Evolutionary conservation across 2,329 filamentous ascomycete species (phyloP), one percentile per base, ranked within the genome.

Genomic region (Diaporthe eres): DNA sequence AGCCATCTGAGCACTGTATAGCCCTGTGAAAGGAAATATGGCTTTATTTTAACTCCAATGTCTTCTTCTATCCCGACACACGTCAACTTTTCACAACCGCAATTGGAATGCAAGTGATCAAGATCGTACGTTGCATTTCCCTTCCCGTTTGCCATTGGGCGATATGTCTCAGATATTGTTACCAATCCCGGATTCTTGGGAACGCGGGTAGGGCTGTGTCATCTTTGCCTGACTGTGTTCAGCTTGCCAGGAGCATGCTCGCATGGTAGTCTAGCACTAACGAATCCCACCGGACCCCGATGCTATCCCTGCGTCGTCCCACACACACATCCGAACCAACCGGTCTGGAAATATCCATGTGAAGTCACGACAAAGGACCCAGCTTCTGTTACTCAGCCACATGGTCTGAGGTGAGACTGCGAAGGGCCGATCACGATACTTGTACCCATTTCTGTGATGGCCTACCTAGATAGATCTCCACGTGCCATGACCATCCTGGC

Each of bases 381-480:
- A 28, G 19, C 61, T 49, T 28, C 42, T 65, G 17, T 9, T 65
- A 7, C 28, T 65, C 61, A 65, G 51, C 68, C 51, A 44, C 37
- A 47, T 47, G 51, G 37, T 71, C 68, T 72, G 53, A 72, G 70
- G 70, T 72, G 42, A 72, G 70, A 72, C 13, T 8, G 9, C 17
- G 25, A 19, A 49, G 61, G 42, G 25, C 42, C 61, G 61, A 47
- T 34, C 42, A 49, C 49, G 42, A 31, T 22, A 47, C 3, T 65
- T 65, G 28, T 13, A 13, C 42, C 42, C 42, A 12, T 49, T 65
- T 65, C 9, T 19, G 25, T n/a, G 25, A 65, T 49, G 25, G 28
- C 9, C 42, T 65, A 17, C 57, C 34, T 15, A 39, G 22, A 3
- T 15, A 39, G 25, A 2, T 9, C 42, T 25, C 15, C 61, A 9